A percentile compares a stretch with the other conserved stretches of the same genome.
Evolutionary conservation across 208 protist genomes (phyloP).

Genomic region (Dictyostelium gargantuum): DNA sequence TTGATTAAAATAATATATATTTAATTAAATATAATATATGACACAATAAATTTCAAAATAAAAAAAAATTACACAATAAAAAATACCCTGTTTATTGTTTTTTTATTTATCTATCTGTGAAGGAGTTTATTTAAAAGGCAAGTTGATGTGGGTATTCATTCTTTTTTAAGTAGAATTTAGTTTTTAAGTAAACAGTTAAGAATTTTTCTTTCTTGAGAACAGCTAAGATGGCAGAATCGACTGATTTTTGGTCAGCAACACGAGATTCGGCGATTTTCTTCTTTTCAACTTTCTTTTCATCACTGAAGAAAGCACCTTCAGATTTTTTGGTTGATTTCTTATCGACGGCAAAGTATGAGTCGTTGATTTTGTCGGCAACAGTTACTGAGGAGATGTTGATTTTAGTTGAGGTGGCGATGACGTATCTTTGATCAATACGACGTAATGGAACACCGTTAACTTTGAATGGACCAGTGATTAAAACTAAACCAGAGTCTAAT

Average conservation of each 20-base stretch:
- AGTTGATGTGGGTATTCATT: conserved; percentile 88
- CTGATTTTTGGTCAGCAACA: conserved; percentile 85
- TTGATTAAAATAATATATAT: too few relatives aligned
- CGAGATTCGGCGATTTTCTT: conserved; percentile 68
- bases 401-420: conserved; percentile 98
- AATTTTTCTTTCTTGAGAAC: conserved; percentile 80
- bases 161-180: conserved; percentile 88
- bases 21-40: too few relatives aligned
- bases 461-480: conserved; percentile 94
- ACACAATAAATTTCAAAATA: too few relatives aligned
- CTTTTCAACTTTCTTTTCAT: conserved; percentile 61
- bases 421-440: conserved; percentile 96
- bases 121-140: conserved; percentile 88
- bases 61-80: too few relatives aligned
- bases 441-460: conserved; percentile 98
- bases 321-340: conserved; percentile 75
- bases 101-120: too few relatives aligned
- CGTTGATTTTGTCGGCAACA: conserved; percentile 83
- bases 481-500: conserved; percentile 94
- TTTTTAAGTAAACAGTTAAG: conserved; percentile 86
- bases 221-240: conserved; percentile 86
- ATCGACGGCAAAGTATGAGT: conserved; percentile 84
- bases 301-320: conserved; percentile 71
- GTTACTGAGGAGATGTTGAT: conserved; percentile 93
- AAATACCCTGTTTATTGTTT: too few relatives aligned